Conservation (phyloP, 1,284 basidiomycete genomes). For the Ceratobasidium sp. region DNA sequence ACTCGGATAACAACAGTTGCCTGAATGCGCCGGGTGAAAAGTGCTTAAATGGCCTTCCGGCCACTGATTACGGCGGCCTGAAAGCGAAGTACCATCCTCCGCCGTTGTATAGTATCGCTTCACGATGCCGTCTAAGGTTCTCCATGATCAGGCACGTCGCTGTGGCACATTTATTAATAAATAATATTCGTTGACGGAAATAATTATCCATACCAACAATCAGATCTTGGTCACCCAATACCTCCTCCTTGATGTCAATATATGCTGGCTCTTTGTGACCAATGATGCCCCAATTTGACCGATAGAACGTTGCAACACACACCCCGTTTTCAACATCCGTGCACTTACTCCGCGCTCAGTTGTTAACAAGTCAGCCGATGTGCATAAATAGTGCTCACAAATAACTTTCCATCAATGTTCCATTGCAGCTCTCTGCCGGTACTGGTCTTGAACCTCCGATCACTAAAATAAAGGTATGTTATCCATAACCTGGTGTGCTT, state of each 20-base stretch:
- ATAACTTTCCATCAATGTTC: constrained; percentile 31
- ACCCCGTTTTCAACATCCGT: background rate
- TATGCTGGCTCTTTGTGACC: constrained; percentile 17
- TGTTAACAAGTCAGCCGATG: background rate
- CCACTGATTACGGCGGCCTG: constrained; percentile 11
- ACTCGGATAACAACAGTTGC: background rate
- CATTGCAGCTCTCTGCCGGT: constrained; percentile 16
- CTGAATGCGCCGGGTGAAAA: background rate
- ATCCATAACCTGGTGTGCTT: background rate
- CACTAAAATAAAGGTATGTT: background rate
- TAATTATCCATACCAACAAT: constrained; percentile 27
- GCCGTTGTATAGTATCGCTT: constrained; percentile 22
- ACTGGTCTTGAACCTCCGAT: constrained; percentile 24
- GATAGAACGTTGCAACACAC: constrained; percentile 21
- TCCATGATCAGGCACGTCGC: constrained; percentile 29
- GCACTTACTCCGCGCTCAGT: background rate
- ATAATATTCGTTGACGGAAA: background rate
- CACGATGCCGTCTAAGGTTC: constrained; percentile 11
- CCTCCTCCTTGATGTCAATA: constrained; percentile 24
- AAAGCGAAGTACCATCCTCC: constrained; percentile 16
- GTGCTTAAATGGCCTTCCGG: background rate
- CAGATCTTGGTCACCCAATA: constrained; percentile 6
- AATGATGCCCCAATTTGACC: constrained; percentile 32
- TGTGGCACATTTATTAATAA: background rate
- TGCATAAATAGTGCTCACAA: background rate